Conservation (phyloP, 2,329 filamentous ascomycete genomes). For the Ophioceras dolichostomum region DNA sequence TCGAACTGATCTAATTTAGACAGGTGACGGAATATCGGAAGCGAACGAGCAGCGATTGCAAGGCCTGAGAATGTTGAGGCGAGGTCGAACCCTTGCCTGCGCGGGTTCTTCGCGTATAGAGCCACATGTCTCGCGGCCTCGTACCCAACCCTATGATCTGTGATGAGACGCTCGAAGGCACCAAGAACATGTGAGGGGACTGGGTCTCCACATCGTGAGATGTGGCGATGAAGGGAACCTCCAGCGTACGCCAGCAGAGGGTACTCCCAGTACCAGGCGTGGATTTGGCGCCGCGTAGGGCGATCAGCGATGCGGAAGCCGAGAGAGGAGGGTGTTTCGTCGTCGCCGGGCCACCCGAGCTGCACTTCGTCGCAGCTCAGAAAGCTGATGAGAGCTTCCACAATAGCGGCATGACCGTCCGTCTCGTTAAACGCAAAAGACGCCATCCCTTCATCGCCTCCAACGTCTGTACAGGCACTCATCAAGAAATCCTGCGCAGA, state of each 20-base stretch:
- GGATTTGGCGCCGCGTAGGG: background rate
- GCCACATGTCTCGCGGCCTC: no score
- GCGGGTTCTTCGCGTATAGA: background rate
- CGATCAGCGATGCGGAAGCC: background rate
- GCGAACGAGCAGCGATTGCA: background rate
- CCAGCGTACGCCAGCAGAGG: background rate
- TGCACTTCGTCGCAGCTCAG: background rate
- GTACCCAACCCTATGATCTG: no score
- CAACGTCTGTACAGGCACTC: background rate
- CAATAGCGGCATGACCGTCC: background rate
- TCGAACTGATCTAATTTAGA: no score
- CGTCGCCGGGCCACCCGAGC: background rate
- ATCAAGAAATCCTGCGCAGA: background rate
- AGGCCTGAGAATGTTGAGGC: background rate
- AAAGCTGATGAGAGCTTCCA: background rate
- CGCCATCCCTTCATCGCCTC: background rate
- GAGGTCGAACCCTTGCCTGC: background rate
- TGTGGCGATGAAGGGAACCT: background rate
- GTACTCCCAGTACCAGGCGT: background rate
- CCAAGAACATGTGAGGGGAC: background rate
- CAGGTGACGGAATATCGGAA: no score
- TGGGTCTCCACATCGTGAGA: background rate
- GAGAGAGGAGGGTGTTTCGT: background rate
- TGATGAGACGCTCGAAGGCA: background rate
- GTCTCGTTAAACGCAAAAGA: background rate